Conservation (phyloP, 202 grass and related monocot species). For the Musa balbisiana region DNA sequence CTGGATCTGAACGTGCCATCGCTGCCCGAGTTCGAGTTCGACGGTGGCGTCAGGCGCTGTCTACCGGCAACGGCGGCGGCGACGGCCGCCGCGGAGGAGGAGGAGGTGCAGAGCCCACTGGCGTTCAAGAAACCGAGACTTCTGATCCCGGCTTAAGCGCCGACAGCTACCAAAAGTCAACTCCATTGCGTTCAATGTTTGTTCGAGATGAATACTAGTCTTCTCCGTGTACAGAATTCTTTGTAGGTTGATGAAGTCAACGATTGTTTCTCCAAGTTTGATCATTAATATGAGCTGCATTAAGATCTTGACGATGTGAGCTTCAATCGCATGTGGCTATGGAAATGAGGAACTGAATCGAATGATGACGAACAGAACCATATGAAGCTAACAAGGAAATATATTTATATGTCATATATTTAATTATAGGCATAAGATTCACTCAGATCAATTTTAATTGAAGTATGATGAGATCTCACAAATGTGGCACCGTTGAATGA, state of each 20-base stretch:
- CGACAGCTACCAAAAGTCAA: background rate
- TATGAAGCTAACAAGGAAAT: too few relatives aligned
- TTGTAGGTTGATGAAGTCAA: slow-evolving; percentile 14
- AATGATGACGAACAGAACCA: too few relatives aligned
- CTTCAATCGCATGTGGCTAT: too few relatives aligned
- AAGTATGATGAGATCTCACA: too few relatives aligned
- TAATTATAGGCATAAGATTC: too few relatives aligned
- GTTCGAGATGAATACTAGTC: background rate
- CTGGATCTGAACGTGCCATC: slow-evolving; percentile 89
- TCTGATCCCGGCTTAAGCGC: slow-evolving; percentile 45
- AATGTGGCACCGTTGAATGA: too few relatives aligned
- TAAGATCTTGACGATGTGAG: too few relatives aligned
- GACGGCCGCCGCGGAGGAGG: slow-evolving; percentile 39
- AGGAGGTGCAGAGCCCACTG: slow-evolving; percentile 96
- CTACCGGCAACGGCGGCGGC: slow-evolving; percentile 10
- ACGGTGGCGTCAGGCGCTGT: slow-evolving; percentile 27
- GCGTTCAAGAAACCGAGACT: slow-evolving; percentile 91
- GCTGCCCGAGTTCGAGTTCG: slow-evolving; percentile 49
- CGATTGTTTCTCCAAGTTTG: too few relatives aligned
- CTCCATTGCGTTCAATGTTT: slow-evolving; percentile 20
- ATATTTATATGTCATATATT: too few relatives aligned
- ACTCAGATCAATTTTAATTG: too few relatives aligned
- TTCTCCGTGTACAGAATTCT: slow-evolving; percentile 35
- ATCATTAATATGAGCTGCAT: too few relatives aligned
- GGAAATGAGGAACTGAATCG: too few relatives aligned